Base-by-base conservation (phyloP, 768 basidiomycete species). In the Trichaptum fuscoviolaceum region DNA sequence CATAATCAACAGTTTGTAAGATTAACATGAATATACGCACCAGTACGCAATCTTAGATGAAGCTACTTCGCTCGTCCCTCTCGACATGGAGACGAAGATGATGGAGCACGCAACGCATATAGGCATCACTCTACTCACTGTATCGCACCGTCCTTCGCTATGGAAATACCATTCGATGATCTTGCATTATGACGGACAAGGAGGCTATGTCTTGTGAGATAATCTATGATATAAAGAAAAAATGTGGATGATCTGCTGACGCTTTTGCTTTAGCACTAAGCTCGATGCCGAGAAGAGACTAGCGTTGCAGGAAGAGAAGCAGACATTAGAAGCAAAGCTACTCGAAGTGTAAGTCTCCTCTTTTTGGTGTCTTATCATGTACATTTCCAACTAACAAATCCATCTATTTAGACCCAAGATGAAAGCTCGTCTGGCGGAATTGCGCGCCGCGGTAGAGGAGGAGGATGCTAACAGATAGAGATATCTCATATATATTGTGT, bases 31-130 rank as follows among this genome's bases (percentile, higher is more conserved):
- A 57, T 62, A 6, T 27, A 26, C 63, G 67, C 30, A 25, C 18
- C 71, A 96, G 94, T 98, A 96, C 71, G 96, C 96, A 12, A 95
- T 99, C 66, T 81, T 99, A 62, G 96, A 99, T 72, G 96, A 99
- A 75, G 96, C 96, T 64, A 98, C 96, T 3, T 94, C 92, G 20
- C 88, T 96, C 3, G 96, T 99, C 8, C 95, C 95, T 2, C 85
- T 90, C 5, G 93, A 96, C 64, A 89, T 96, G 76, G 96, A 98
- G 78, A 93, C 91, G 63, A 80, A 84, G 77, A 96, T 99, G 94
- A 98, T 96, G 88, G 92, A 94, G 73, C 85, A 92, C 71, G 96
- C 95, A 1, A 91, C 92, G 0, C 80, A 83, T 63, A 81, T 97
- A 27, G 92, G 91, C 1, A 98, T 98, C 72, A 98, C 96, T 0